A percentile compares a stretch with the other conserved stretches of the same genome.
These are phyloP conservation scores for Raffaelea ambrosiae DNA, from an alignment of 2,329 filamentous ascomycete genomes.

Conservation along the genomic window DNA sequence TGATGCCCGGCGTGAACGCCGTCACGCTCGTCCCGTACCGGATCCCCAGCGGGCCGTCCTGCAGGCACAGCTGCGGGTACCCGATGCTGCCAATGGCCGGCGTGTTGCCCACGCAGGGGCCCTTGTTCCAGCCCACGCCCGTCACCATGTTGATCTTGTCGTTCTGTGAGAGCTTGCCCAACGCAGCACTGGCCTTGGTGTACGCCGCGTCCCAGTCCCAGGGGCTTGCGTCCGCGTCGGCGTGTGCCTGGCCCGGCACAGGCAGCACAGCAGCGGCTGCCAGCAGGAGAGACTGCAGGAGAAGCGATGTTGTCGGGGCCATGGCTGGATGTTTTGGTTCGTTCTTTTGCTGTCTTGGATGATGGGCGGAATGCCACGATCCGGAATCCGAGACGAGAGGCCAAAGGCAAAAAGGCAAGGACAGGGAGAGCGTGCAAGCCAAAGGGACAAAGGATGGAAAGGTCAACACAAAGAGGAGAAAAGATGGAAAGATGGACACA, in stretches of 20 bases:
- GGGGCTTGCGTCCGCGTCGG: too few relatives aligned
- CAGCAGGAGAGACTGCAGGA: conserved; percentile 15
- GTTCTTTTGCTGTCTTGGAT: too few relatives aligned
- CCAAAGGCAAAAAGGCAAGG: too few relatives aligned
- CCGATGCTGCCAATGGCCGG: conserved; percentile 44
- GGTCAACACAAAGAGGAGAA: too few relatives aligned
- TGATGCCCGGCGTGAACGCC: conserved; percentile 63
- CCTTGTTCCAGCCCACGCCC: conserved; percentile 63
- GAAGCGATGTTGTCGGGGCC: too few relatives aligned
- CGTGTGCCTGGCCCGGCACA: conserved; percentile 6
- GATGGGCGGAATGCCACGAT: too few relatives aligned
- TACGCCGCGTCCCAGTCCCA: conserved; percentile 59
- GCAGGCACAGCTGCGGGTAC: conserved; percentile 54
- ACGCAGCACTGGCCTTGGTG: conserved; percentile 56
- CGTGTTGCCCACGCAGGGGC: conserved; percentile 32
- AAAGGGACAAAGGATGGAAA: too few relatives aligned
- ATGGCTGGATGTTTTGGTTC: too few relatives aligned
- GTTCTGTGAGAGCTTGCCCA: conserved; percentile 59
- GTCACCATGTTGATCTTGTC: conserved; percentile 78
- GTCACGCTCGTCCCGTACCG: conserved; percentile 57
- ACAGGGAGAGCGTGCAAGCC: too few relatives aligned
- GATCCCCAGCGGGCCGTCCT: conserved; percentile 64
- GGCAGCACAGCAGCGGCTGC: conserved; percentile 2
- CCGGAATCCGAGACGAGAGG: too few relatives aligned
- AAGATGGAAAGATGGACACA: too few relatives aligned